Evolutionary conservation across 192 early-diverging fungal species (phyloP).

Genomic region (Linnemannia schmuckeri): DNA sequence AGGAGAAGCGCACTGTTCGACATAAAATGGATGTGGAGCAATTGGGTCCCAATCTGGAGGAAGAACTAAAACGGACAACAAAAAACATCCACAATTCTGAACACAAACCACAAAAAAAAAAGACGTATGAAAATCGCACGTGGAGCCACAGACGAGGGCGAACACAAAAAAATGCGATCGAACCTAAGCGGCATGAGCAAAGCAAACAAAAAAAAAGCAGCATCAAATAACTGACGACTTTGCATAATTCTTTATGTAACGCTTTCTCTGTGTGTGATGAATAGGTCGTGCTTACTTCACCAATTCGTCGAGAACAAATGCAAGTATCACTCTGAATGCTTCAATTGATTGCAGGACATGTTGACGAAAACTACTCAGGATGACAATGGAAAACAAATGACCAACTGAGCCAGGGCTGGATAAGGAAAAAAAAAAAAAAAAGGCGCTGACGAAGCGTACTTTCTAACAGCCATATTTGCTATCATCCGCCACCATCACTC

Average conservation of each 20-base stretch:
- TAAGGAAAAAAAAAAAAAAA: background rate
- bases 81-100: background rate
- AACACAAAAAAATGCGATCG: background rate
- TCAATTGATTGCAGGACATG: background rate
- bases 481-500: background rate
- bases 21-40: background rate
- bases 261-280: background rate
- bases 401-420: background rate
- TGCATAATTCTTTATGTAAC: constrained; percentile 1
- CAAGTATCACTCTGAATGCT: constrained; percentile 12
- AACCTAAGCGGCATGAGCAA: background rate
- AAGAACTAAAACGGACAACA: background rate
- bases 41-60: background rate
- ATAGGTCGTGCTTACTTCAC: constrained; percentile 70
- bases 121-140: background rate
- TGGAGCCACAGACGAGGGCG: background rate
- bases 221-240: background rate
- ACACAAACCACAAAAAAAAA: background rate
- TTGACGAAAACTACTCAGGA: background rate
- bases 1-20: background rate
- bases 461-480: background rate
- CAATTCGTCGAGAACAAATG: constrained; percentile 72
- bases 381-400: background rate
- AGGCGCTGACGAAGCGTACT: background rate
- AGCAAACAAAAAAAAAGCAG: background rate